Base-by-base conservation (phyloP, 352 stramenopile species). In the Pythium dissotocum region DNA sequence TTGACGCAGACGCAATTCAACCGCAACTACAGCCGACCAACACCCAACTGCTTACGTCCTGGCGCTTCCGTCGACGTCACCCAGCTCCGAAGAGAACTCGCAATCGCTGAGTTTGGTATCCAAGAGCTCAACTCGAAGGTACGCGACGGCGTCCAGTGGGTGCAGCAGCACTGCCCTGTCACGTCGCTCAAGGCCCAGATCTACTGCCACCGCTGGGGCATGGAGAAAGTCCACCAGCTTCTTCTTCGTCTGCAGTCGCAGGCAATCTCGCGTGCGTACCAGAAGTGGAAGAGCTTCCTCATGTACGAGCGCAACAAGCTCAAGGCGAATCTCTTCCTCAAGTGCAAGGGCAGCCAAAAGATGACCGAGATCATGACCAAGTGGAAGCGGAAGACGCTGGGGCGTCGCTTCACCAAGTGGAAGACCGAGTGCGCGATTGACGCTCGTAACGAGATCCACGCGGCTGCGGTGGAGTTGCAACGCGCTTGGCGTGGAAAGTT, bases 191-290 rank as follows among this genome's bases (percentile, higher is more conserved):
- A 91, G 32, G 87, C 88, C 2, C 88, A 96, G 63, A 71, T 95
- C 33, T 95, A 91, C 58, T 94, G 87, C 59, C 87, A 93, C 62
- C 84, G 86, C 32, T 96, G 87, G 88, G 88, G 87, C 4, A 76
- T 93, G 58, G 85, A 95, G 58, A 94, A 94, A 65, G 75, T 96
- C n/a, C 75, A 90, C 14, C 74, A 84, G 38, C 71, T 96, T n/a
- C 77, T 95, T 14, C 38, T 80, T 14, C 82, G 85, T 0, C 79
- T 96, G 24, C 80, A 94, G 51, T 80, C 76, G 5, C 83, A 90
- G 56, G 75, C 85, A n/a, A 38, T 94, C 4, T 82, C 88, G 13
- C 70, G 83, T 13, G 86, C 83, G 3, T 86, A 90, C 53, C 70
- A 77, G 16, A 91, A 95, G 65, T 95, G 88, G 88, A 59, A 71